Evolutionary conservation across 129 eudicot genomes (phyloP).

Genomic region (Sambucus nigra): DNA sequence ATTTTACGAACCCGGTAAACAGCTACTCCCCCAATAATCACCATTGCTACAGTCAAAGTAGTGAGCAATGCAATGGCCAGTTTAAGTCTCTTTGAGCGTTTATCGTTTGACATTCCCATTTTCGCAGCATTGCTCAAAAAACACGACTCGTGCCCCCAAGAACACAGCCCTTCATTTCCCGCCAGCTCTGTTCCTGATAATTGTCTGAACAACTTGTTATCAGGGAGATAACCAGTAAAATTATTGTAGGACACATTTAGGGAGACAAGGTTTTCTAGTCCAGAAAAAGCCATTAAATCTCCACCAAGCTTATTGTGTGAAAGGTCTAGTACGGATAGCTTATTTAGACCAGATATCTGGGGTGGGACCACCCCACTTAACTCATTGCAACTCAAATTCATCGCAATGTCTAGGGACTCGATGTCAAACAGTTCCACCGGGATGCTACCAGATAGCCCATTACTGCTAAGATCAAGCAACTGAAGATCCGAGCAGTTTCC

Average conservation of each 20-base stretch:
- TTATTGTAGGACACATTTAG: constrained; percentile 80
- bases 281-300: constrained; percentile 47
- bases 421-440: constrained; percentile 61
- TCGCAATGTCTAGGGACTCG: constrained; percentile 60
- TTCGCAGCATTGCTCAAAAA: constrained; percentile 35
- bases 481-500: constrained; percentile 57
- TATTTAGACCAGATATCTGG: constrained; percentile 53
- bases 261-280: constrained; percentile 74
- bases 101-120: constrained; percentile 16
- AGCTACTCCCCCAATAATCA: constrained; percentile 56
- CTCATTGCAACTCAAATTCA: constrained; percentile 70
- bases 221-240: constrained; percentile 81
- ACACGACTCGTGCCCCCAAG: constrained; percentile 55
- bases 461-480: constrained; percentile 69
- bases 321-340: constrained; percentile 69
- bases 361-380: constrained; percentile 62
- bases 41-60: constrained; percentile 35
- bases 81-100: constrained; percentile 37
- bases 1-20: constrained; percentile 40
- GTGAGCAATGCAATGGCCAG: constrained; percentile 53
- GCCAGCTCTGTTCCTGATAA: constrained; percentile 47
- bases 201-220: constrained; percentile 73
- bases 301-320: constrained; percentile 76
- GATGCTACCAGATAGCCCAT: constrained; percentile 53
- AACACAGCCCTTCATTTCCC: constrained; percentile 68